These are phyloP conservation scores for Hypomontagnella monticulosa DNA, from an alignment of 495 filamentous ascomycete species.

Conservation along the genomic window DNA sequence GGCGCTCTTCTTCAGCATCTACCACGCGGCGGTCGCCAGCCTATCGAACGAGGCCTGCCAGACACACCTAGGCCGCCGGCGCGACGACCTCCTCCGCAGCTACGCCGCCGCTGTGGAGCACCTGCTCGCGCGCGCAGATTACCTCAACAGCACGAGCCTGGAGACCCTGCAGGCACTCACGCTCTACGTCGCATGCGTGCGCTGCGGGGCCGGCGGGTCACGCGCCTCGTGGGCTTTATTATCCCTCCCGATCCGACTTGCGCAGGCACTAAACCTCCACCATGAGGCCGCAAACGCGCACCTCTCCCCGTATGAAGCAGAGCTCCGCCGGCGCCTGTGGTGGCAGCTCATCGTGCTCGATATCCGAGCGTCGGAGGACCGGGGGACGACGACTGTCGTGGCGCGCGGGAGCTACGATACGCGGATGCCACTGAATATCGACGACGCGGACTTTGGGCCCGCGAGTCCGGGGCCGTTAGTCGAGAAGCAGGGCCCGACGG, in stretches of 20 bases:
- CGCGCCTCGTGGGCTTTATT: slow-evolving; percentile 68
- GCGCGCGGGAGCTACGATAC: slow-evolving; percentile 71
- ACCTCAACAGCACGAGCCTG: slow-evolving; percentile 73
- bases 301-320: slow-evolving; percentile 73
- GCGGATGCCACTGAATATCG: slow-evolving; percentile 68
- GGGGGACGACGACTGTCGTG: slow-evolving; percentile 74
- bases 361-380: slow-evolving; percentile 75
- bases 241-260: slow-evolving; percentile 71
- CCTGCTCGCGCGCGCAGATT: slow-evolving; percentile 70
- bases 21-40: slow-evolving; percentile 67
- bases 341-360: slow-evolving; percentile 79
- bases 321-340: slow-evolving; percentile 81
- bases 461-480: slow-evolving; percentile 59
- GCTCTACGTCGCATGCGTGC: slow-evolving; percentile 65
- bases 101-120: slow-evolving; percentile 76
- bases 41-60: slow-evolving; percentile 56
- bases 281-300: slow-evolving; percentile 62
- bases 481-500: slow-evolving; percentile 67
- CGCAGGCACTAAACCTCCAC: slow-evolving; percentile 75
- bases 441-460: slow-evolving; percentile 74
- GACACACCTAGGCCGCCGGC: slow-evolving; percentile 55
- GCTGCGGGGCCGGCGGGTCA: slow-evolving; percentile 58
- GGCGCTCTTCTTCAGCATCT: slow-evolving; percentile 69
- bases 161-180: slow-evolving; percentile 77
- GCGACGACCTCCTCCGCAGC: slow-evolving; percentile 56